phyloP scores from a whole-genome alignment of 345 rosid genomes.

The Populus tremula region DNA sequence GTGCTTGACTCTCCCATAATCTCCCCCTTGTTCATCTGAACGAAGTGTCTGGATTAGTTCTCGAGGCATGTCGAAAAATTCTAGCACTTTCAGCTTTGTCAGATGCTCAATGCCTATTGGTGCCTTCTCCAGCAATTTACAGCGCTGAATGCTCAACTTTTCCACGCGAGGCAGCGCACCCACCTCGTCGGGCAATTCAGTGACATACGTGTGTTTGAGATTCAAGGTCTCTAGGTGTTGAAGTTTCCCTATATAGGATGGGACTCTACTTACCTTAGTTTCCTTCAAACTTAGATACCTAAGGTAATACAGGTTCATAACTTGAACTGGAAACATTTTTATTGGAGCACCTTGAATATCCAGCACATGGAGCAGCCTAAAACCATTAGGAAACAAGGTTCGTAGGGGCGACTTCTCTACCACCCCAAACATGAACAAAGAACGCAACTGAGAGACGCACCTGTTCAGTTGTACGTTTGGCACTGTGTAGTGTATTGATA shows the following conservation, averaged over 20 bases:
- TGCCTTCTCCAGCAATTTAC: slow-evolving; percentile 22
- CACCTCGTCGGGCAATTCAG: slow-evolving; percentile 17
- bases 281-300: slow-evolving; percentile 17
- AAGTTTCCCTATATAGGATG: slow-evolving; percentile 25
- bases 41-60: slow-evolving; percentile 24
- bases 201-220: slow-evolving; percentile 23
- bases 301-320: slow-evolving; percentile 3
- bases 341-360: slow-evolving; percentile 22
- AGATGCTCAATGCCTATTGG: slow-evolving; percentile 34
- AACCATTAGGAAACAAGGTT: slow-evolving; percentile 1
- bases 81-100: slow-evolving; percentile 26
- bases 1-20: slow-evolving; percentile 7
- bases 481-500: slow-evolving; percentile 18
- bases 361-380: slow-evolving; percentile 16
- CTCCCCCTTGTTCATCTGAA: background rate
- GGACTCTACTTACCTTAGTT: slow-evolving; percentile 11
- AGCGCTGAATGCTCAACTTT: slow-evolving; percentile 29
- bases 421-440: slow-evolving; percentile 21
- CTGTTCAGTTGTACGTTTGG: background rate
- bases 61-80: slow-evolving; percentile 33
- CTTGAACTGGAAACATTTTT: slow-evolving; percentile 16
- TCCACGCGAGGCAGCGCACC: slow-evolving; percentile 33
- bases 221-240: slow-evolving; percentile 29
- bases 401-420: slow-evolving; percentile 11
- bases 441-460: slow-evolving; percentile 7